Evolutionary conservation across 1,284 basidiomycete species (phyloP), one percentile per base, ranked within the genome.

Genomic region (Ceratobasidium papillatum): DNA sequence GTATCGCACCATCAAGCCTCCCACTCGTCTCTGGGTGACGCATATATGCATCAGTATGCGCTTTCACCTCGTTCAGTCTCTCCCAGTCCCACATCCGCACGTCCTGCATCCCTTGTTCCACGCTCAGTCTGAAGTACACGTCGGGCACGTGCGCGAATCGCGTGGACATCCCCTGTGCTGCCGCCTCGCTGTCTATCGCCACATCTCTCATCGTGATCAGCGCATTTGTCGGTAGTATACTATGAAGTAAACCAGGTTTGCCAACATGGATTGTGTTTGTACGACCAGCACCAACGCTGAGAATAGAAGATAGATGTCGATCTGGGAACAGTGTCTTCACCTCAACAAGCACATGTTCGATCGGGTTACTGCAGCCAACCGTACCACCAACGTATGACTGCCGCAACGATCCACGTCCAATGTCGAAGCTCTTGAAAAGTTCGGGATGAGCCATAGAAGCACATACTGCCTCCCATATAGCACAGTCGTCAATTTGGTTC

Each of bases 381-480:
- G 25, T 34, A 3, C 36, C 58, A 12, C 36, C 36, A 12, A 61
- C 34, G 22, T 30, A 61, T 9, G 32, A 41, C n/a, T 61, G 32
- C 7, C 36, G 58, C 9, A 61, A 3, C 7, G 58, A 4, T 36
- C 32, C 30, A 2, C 12, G 12, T n/a, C 58, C 36, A n/a, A 61
- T 41, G 11, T 61, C 58, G 32, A 61, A 30, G n/a, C 32, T 36
- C 36, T 41, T 61, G 58, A 61, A 61, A 3, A 61, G 32, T 8
- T 41, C 58, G 17, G 30, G 58, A 41, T 61, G 30, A n/a, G 58
- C 58, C 32, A 32, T 54, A 11, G 62, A 56, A 9, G 73, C 73
- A 19, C 47, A 58, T 11, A 65, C 11, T 1, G 63, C 63, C 22
- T 74, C 49, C 47, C 62, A 65, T 19, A 74, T 58, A 12, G 61